Conservation (phyloP, 306 rosid species). For the Rosa multiflora region DNA sequence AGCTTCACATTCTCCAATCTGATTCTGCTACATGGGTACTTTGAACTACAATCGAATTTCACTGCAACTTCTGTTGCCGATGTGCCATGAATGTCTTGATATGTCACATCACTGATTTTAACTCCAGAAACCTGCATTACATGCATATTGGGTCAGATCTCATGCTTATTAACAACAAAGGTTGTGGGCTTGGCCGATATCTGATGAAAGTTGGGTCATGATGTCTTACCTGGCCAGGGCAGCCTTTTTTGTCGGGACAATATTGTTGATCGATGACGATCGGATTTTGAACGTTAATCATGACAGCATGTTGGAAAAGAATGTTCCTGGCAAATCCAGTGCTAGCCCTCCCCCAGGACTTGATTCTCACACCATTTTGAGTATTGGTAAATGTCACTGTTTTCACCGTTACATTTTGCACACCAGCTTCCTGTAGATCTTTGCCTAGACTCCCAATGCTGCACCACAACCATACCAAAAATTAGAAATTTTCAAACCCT, state of each 20-base stretch:
- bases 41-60: constrained; percentile 35
- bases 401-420: constrained; percentile 55
- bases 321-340: constrained; percentile 46
- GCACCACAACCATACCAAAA: not conserved
- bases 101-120: constrained; percentile 28
- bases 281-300: constrained; percentile 48
- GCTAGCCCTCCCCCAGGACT: constrained; percentile 60
- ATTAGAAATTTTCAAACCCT: not conserved
- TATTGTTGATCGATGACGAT: constrained; percentile 54
- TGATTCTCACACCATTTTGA: constrained; percentile 59
- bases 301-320: constrained; percentile 34
- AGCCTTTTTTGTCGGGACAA: constrained; percentile 36
- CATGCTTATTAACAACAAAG: not conserved
- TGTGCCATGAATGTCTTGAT: constrained; percentile 31
- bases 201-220: too few relatives aligned
- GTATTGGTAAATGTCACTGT: constrained; percentile 28
- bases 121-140: constrained; percentile 26
- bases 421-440: constrained; percentile 45
- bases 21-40: constrained; percentile 29
- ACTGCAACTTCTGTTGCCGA: constrained; percentile 35
- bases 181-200: not conserved
- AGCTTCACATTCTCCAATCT: constrained; percentile 30
- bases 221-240: constrained; percentile 38
- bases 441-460: constrained; percentile 63
- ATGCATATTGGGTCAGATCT: not conserved